Conservation (phyloP, 2,329 filamentous ascomycete species). For the Exophiala sideris region DNA sequence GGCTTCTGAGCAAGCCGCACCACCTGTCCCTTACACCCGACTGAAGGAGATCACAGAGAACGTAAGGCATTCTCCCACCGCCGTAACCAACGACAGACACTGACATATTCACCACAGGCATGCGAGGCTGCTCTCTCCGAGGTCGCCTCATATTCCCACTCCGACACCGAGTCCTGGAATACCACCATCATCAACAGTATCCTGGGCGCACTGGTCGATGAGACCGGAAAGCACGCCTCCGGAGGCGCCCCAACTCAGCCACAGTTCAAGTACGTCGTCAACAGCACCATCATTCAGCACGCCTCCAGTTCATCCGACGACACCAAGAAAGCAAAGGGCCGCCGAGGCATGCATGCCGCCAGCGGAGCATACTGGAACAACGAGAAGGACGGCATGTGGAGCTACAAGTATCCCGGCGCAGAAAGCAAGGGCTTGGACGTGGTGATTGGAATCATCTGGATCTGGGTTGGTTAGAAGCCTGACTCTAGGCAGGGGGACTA, state of each 20-base stretch:
- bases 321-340: constrained; percentile 60
- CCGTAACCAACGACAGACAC: not conserved
- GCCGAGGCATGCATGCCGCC: constrained; percentile 64
- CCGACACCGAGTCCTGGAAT: constrained; percentile 84
- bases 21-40: constrained; percentile 74
- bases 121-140: constrained; percentile 73
- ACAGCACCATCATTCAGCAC: constrained; percentile 98
- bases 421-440: constrained; percentile 48
- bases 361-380: constrained; percentile 51
- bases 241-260: constrained; percentile 37
- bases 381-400: constrained; percentile 53
- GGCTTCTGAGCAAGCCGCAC: constrained; percentile 25
- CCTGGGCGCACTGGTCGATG: constrained; percentile 41
- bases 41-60: constrained; percentile 83
- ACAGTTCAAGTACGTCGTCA: constrained; percentile 92
- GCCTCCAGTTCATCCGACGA: constrained; percentile 52
- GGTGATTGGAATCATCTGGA: constrained; percentile 49
- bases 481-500: too few species aligned
- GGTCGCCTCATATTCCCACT: constrained; percentile 80
- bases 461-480: constrained; percentile 29
- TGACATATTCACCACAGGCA: constrained; percentile 54
- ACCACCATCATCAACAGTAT: constrained; percentile 77
- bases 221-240: constrained; percentile 39
- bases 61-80: constrained; percentile 50
- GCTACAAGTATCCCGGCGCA: constrained; percentile 48